These are phyloP conservation scores for Adansonia gregorii DNA, from an alignment of 441 rosid species.

Conservation along the genomic window DNA sequence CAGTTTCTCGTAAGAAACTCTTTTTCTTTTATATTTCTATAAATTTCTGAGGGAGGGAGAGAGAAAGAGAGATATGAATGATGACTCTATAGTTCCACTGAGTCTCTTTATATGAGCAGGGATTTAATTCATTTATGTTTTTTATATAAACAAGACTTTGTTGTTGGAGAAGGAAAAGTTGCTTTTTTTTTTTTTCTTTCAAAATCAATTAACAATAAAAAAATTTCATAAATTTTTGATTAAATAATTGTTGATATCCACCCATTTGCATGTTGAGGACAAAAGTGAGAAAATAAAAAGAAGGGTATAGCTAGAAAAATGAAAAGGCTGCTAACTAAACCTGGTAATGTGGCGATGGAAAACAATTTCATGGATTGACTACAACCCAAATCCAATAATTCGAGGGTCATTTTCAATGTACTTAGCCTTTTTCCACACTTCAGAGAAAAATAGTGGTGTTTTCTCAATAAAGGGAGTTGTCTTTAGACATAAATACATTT, in stretches of 20 bases:
- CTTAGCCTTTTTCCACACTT: slow-evolving; percentile 34
- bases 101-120: slow-evolving; percentile 44
- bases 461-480: slow-evolving; percentile 53
- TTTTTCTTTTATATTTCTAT: slow-evolving; percentile 30
- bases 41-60: slow-evolving; percentile 22
- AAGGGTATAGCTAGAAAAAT: neutral
- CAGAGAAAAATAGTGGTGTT: slow-evolving; percentile 43
- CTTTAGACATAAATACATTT: slow-evolving; percentile 37
- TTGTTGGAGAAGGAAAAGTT: neutral
- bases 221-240: neutral
- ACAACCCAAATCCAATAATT: slow-evolving; percentile 13
- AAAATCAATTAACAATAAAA: neutral
- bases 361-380: slow-evolving; percentile 9
- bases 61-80: slow-evolving; percentile 21
- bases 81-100: slow-evolving; percentile 41
- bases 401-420: slow-evolving; percentile 31
- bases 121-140: slow-evolving; percentile 16
- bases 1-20: slow-evolving; percentile 32
- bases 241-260: neutral
- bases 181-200: neutral
- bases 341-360: slow-evolving; percentile 16
- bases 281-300: slow-evolving; percentile 17
- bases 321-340: slow-evolving; percentile 19
- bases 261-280: slow-evolving; percentile 20
- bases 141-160: neutral